Conservation (phyloP, 148 eudicot genomes). For the Gaultheria prostrata region DNA sequence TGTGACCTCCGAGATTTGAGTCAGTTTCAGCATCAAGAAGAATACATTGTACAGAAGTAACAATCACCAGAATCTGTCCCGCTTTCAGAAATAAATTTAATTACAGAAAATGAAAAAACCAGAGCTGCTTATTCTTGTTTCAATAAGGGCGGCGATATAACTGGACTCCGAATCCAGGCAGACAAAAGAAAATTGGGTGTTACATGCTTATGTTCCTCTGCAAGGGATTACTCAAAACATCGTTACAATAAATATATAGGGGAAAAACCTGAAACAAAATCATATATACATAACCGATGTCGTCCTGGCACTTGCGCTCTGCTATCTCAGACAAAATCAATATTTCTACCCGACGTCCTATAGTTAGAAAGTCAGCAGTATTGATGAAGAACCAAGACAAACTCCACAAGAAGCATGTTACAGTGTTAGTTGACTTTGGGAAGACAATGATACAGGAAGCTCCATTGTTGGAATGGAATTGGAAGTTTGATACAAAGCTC, state of each 20-base stretch:
- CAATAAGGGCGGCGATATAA: background rate
- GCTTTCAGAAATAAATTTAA: background rate
- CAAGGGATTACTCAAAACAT: background rate
- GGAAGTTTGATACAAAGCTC: background rate
- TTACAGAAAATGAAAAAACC: background rate
- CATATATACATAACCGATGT: background rate
- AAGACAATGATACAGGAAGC: background rate
- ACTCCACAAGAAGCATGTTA: background rate
- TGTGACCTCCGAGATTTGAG: background rate
- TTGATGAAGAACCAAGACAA: conserved; percentile 5
- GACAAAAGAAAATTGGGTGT: background rate
- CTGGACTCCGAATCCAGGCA: background rate
- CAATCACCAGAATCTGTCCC: background rate
- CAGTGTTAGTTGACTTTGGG: background rate
- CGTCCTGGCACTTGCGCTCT: background rate
- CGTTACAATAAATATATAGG: background rate
- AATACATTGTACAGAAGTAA: background rate
- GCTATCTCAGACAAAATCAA: conserved; percentile 6
- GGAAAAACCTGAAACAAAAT: background rate
- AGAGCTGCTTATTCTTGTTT: background rate
- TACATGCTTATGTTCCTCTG: background rate
- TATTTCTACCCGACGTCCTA: conserved; percentile 6
- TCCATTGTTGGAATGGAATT: background rate
- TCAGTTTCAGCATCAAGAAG: background rate
- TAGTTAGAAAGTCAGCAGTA: background rate